Evolutionary conservation across 1,284 basidiomycete species (phyloP).

Genomic region (Cutaneotrichosporon dermatis): DNA sequence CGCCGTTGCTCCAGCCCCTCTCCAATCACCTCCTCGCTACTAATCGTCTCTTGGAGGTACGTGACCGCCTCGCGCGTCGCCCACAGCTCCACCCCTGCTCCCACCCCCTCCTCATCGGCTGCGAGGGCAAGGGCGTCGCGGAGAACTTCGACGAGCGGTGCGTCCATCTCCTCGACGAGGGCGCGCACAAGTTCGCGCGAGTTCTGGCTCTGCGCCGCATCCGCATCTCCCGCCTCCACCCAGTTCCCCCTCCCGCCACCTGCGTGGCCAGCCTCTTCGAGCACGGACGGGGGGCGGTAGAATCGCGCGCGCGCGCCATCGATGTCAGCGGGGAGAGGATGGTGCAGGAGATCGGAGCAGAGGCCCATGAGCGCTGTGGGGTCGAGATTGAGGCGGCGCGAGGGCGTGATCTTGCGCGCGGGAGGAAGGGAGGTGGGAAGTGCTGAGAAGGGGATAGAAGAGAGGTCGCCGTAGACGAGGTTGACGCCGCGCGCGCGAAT

Average conservation of each 20-base stretch:
- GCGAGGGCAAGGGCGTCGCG: slow-evolving; percentile 43
- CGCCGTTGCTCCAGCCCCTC: slow-evolving; percentile 40
- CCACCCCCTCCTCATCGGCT: background rate
- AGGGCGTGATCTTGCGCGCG: slow-evolving; percentile 60
- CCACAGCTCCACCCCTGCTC: slow-evolving; percentile 61
- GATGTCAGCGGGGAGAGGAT: slow-evolving; percentile 57
- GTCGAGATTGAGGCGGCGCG: slow-evolving; percentile 64
- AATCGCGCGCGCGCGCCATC: slow-evolving; percentile 60
- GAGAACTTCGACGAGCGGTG: slow-evolving; percentile 63
- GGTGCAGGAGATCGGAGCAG: slow-evolving; percentile 73
- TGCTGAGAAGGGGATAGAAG: slow-evolving; percentile 26
- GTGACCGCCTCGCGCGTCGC: slow-evolving; percentile 67
- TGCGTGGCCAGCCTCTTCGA: slow-evolving; percentile 19
- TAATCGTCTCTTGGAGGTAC: slow-evolving; percentile 38
- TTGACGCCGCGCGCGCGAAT: slow-evolving; percentile 47
- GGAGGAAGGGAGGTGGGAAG: slow-evolving; percentile 61
- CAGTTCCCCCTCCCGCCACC: slow-evolving; percentile 53
- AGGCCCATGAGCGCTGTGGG: slow-evolving; percentile 75
- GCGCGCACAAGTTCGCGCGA: slow-evolving; percentile 39
- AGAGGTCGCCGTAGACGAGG: slow-evolving; percentile 62
- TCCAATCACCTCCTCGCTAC: slow-evolving; percentile 31
- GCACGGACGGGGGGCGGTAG: slow-evolving; percentile 44
- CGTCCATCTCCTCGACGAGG: slow-evolving; percentile 62
- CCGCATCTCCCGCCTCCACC: slow-evolving; percentile 18
- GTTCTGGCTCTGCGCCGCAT: slow-evolving; percentile 36